Conservation (phyloP, 1,284 basidiomycete genomes). For the Moesziomyces antarcticus region DNA sequence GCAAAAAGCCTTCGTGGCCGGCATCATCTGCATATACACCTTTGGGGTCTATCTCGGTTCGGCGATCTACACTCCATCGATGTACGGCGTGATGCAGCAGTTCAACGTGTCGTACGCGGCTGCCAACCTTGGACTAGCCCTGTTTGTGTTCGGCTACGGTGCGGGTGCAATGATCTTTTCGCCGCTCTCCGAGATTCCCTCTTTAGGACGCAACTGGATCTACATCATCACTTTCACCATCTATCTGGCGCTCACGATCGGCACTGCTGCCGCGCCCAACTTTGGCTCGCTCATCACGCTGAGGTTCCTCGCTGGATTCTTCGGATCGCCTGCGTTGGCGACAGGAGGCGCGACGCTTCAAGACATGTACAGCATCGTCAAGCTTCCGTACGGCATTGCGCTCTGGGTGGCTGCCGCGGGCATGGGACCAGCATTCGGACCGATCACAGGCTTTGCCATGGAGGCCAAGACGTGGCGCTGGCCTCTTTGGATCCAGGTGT, state of each 20-base stretch:
- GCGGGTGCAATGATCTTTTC: slow-evolving; percentile 60
- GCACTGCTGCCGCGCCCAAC: slow-evolving; percentile 18
- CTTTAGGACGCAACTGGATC: slow-evolving; percentile 50
- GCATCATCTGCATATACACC: slow-evolving; percentile 53
- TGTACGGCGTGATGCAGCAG: slow-evolving; percentile 17
- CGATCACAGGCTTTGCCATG: slow-evolving; percentile 57
- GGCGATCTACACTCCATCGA: slow-evolving; percentile 43
- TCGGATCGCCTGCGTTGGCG: slow-evolving; percentile 66
- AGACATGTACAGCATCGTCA: slow-evolving; percentile 41
- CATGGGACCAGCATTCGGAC: slow-evolving; percentile 56
- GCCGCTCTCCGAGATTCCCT: slow-evolving; percentile 63
- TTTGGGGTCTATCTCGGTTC: slow-evolving; percentile 74
- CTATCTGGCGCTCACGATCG: slow-evolving; percentile 33
- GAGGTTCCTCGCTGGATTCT: slow-evolving; percentile 68
- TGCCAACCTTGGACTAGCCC: slow-evolving; percentile 38
- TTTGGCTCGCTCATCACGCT: slow-evolving; percentile 27
- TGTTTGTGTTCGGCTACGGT: slow-evolving; percentile 47
- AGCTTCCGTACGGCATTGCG: slow-evolving; percentile 27
- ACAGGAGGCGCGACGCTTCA: slow-evolving; percentile 62
- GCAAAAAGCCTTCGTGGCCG: slow-evolving; percentile 53
- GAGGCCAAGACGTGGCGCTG: slow-evolving; percentile 65
- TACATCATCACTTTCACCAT: slow-evolving; percentile 27
- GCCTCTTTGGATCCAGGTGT: slow-evolving; percentile 62
- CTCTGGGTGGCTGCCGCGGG: slow-evolving; percentile 20
- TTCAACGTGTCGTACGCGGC: slow-evolving; percentile 68